Conservation (phyloP, 345 rosid species). For the Salix dunnii region DNA sequence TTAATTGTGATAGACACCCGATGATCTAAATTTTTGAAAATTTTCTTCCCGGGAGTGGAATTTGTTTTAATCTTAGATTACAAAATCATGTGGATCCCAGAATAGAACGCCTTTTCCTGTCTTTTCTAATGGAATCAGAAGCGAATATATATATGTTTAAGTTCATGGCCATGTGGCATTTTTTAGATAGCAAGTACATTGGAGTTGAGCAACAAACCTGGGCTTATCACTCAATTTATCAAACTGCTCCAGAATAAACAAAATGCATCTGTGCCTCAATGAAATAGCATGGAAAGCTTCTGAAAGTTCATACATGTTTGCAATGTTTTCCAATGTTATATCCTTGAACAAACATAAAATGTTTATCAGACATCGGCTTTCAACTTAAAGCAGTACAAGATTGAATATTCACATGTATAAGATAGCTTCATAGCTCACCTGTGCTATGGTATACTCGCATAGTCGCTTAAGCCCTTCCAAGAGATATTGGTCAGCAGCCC, state of each 20-base stretch:
- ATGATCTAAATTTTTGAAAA: not conserved
- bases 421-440: constrained; percentile 49
- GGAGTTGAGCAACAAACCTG: constrained; percentile 48
- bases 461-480: constrained; percentile 95
- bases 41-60: not conserved
- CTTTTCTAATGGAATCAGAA: not conserved
- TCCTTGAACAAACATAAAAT: constrained; percentile 43
- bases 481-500: constrained; percentile 99
- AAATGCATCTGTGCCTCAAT: constrained; percentile 81
- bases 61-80: not conserved
- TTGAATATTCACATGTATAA: not conserved
- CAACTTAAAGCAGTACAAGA: constrained; percentile 12
- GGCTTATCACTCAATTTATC: constrained; percentile 72
- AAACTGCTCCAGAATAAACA: constrained; percentile 85
- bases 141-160: not conserved
- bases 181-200: not conserved
- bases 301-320: constrained; percentile 93
- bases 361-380: constrained; percentile 23
- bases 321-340: constrained; percentile 81
- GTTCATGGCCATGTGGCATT: not conserved
- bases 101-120: not conserved
- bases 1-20: not conserved
- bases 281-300: constrained; percentile 95
- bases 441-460: constrained; percentile 94
- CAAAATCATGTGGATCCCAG: not conserved